Evolutionary conservation across 345 rosid genomes (phyloP), one percentile per base, ranked within the genome.

Genomic region (Hevea brasiliensis): DNA sequence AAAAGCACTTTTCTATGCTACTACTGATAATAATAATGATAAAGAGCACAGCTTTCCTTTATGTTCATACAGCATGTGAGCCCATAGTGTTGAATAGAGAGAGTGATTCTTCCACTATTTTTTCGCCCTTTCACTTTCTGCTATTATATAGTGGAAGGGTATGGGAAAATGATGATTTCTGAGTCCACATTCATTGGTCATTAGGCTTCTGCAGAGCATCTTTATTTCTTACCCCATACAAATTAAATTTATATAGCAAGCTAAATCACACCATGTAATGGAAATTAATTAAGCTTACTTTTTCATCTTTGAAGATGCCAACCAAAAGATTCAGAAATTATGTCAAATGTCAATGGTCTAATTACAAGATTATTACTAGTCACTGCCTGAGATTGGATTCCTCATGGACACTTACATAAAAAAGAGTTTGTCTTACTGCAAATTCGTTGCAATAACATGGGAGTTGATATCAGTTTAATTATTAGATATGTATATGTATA

Each of bases 161-260:
- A 0, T 29, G 21, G 40, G 10, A 10, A 40, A 54, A 1, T 2
- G 0, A 15, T 21, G 57, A 48, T 66, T 48, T 68, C 0, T 17
- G 9, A 51, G 58, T 59, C 81, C 79, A 81, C 74, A 24, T 71
- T 77, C 74, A 59, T 51, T 56, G 75, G 81, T 11, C 42, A 3
- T 61, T 51, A 70, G 8, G 41, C 54, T 64, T 15, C 18, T 55
- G 2, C 23, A 8, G 2, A 21, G 59, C 32, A 12, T 35, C 17
- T 53, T 40, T 20, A 54, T 18, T 54, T n/a, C n/a, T n/a, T n/a
- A n/a, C n/a, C n/a, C n/a, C n/a, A n/a, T n/a, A n/a, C n/a, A n/a
- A n/a, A n/a, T n/a, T n/a, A n/a, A n/a, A n/a, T n/a, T n/a, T n/a
- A n/a, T n/a, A n/a, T n/a, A n/a, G n/a, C n/a, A n/a, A n/a, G n/a